phyloP scores from a whole-genome alignment of 192 early-diverging fungal genomes.

The Coemansia sp. region DNA sequence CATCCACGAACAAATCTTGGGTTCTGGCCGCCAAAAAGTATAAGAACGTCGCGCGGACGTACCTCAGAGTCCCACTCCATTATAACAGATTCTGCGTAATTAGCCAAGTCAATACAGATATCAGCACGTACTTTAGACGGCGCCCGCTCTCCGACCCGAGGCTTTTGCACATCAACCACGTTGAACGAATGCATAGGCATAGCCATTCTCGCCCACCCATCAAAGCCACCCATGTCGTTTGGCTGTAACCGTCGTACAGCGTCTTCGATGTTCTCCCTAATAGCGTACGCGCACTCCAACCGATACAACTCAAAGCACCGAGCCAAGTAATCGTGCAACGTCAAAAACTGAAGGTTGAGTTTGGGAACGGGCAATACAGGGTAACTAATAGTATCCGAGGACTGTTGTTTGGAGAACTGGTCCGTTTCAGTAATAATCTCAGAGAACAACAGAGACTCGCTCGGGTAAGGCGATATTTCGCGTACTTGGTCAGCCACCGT shows the following conservation, averaged over 20 bases:
- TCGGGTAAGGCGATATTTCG: constrained; percentile 24
- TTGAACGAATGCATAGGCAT: constrained; percentile 63
- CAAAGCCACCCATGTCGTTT: constrained; percentile 67
- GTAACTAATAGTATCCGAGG: constrained; percentile 1
- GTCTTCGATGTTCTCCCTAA: constrained; percentile 88
- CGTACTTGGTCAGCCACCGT: constrained; percentile 17
- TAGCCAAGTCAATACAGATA: constrained; percentile 65
- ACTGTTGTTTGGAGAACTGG: constrained; percentile 53
- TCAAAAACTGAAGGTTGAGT: constrained; percentile 91
- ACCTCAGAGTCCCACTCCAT: constrained; percentile 85
- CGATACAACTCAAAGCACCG: constrained; percentile 83
- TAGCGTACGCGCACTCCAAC: constrained; percentile 78
- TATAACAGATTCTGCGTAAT: constrained; percentile 62
- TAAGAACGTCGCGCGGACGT: constrained; percentile 83
- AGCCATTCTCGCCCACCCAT: constrained; percentile 94
- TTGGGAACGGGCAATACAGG: constrained; percentile 66
- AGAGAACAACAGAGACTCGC: constrained; percentile 66
- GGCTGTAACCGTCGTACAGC: constrained; percentile 82
- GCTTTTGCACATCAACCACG: constrained; percentile 65
- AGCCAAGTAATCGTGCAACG: constrained; percentile 86
- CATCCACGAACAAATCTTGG: constrained; percentile 69
- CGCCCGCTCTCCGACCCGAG: constrained; percentile 54
- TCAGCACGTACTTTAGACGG: constrained; percentile 68
- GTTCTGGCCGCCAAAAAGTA: constrained; percentile 63
- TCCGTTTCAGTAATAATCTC: constrained; percentile 68